Conservation (phyloP, 768 basidiomycete species). For the Daedaleopsis sinensis region DNA sequence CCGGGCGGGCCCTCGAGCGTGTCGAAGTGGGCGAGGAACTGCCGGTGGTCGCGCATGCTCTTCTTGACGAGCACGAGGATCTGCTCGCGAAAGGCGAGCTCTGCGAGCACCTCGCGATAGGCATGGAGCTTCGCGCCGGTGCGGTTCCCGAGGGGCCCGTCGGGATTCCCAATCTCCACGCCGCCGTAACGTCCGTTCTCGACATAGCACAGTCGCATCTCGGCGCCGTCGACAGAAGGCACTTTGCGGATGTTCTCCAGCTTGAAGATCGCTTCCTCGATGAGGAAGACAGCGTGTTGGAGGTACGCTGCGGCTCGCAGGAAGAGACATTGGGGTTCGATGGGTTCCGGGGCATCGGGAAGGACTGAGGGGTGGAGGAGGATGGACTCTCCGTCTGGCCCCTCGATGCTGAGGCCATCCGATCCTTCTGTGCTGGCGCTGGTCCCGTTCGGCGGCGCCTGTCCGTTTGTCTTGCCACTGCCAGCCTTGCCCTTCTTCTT, state of each 20-base stretch:
- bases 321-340: constrained; percentile 85
- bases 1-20: constrained; percentile 54
- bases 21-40: constrained; percentile 83
- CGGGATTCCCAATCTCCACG: constrained; percentile 79
- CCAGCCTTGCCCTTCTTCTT: constrained; percentile 54
- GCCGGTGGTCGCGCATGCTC: constrained; percentile 82
- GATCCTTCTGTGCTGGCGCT: constrained; percentile 38
- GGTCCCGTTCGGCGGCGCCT: constrained; percentile 71
- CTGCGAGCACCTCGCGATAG: constrained; percentile 63
- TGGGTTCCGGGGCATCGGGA: constrained; percentile 82
- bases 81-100: constrained; percentile 59
- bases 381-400: constrained; percentile 50
- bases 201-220: constrained; percentile 76
- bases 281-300: constrained; percentile 73
- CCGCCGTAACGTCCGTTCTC: constrained; percentile 81
- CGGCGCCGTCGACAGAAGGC: constrained; percentile 65
- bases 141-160: constrained; percentile 69
- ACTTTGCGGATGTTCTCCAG: constrained; percentile 71
- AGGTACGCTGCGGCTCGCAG: constrained; percentile 82
- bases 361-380: constrained; percentile 72
- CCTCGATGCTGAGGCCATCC: constrained; percentile 47
- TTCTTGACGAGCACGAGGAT: constrained; percentile 66
- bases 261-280: constrained; percentile 71
- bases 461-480: constrained; percentile 52
- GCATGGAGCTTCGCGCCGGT: constrained; percentile 62